Percentiles rank a stretch among this genome's conserved stretches.
Conservation (phyloP, 106 monocot species). For the Dendrobium chrysotoxum region DNA sequence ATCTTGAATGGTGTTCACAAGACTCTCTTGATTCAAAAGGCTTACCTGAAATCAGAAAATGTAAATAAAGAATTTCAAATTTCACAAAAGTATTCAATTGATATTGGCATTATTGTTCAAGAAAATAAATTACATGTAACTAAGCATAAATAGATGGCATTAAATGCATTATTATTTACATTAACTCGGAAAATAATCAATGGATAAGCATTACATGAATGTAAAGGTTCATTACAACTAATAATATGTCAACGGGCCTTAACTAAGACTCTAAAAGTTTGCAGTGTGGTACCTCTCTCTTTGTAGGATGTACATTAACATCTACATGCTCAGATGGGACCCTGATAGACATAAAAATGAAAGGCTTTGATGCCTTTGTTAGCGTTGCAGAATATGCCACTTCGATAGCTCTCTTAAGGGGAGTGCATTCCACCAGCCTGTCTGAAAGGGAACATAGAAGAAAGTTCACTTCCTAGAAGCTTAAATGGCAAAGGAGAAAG, state of each 20-base stretch:
- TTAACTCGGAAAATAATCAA: background rate
- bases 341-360: slow-evolving; percentile 88
- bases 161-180: background rate
- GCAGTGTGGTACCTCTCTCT: slow-evolving; percentile 71
- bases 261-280: background rate
- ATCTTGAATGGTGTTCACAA: slow-evolving; percentile 76
- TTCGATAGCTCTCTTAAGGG: slow-evolving; percentile 94
- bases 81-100: background rate
- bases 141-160: background rate
- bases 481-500: background rate
- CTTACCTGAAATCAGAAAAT: slow-evolving; percentile 52
- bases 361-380: slow-evolving; percentile 97
- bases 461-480: background rate
- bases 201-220: background rate
- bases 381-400: slow-evolving; percentile 91
- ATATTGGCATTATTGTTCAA: background rate
- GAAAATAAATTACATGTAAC: background rate
- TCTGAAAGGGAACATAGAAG: slow-evolving; percentile 33
- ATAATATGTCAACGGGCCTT: background rate
- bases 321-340: slow-evolving; percentile 96
- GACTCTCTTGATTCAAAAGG: slow-evolving; percentile 86
- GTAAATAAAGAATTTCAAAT: background rate
- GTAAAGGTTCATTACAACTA: background rate
- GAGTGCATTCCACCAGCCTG: slow-evolving; percentile 85
- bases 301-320: slow-evolving; percentile 97